Base-by-base conservation (phyloP, 345 rosid genomes). In the Eucalyptus curtisii region DNA sequence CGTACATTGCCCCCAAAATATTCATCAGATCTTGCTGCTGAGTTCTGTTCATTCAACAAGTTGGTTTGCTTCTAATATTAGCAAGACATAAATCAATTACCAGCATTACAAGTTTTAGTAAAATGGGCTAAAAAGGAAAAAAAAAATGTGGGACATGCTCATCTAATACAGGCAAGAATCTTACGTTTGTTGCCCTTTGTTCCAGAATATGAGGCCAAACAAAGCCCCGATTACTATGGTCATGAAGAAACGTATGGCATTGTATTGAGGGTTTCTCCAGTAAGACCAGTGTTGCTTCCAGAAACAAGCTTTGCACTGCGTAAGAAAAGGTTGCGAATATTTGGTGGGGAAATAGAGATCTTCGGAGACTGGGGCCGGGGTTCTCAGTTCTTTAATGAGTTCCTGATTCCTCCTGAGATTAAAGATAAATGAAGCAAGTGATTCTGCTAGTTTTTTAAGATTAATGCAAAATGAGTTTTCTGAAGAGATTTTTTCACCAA, bases 201-300 rank as follows among this genome's bases (percentile, higher is more conserved):
- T 86, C 99, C 98, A 97, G 90, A 97, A 97, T 86, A 97, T 92
- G 15, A 96, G 91, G 79, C 99, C 99, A 50, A 97, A 96, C 50
- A 94, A 22, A 89, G 92, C 9, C 33, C 94, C 97, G 48, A 95
- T 92, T 88, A 90, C 44, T 37, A 81, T 79, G 37, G 99, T 96
- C 93, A 94, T 92, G 91, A 93, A 86, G 90, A 96, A 95, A 82
- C 99, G 90, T n/a, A 95, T 92, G 85, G 95, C 98, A 86, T 95
- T 97, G 82, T 96, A 97, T 52, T 93, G 95, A 80, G 98, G 93
- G 90, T 97, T 90, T 86, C 99, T 93, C 98, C 98, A 97, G 86
- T 96, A 93, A 49, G 99, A 97, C 94, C 92, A 92, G 45, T 90
- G 93, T 52, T 93, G 95, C 91, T 96, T 96, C 98, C 98, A 96